Conservation (phyloP, 768 basidiomycete species). For the Trametes sanguinea region DNA sequence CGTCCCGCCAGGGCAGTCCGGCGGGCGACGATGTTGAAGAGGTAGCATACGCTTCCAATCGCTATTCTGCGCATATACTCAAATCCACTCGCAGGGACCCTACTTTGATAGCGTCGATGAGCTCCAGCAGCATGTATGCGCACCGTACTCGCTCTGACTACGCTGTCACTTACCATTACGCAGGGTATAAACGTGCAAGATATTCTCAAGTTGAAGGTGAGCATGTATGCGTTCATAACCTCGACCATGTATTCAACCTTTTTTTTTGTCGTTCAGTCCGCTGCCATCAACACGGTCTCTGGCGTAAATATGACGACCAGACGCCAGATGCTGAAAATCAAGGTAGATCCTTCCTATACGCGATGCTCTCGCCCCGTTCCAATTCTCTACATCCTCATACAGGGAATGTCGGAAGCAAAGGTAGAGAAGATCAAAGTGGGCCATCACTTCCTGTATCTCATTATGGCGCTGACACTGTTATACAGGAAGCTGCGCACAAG, state of each 20-base stretch:
- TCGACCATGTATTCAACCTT: conserved; percentile 7
- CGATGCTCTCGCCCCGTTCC: conserved; percentile 7
- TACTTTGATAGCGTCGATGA: conserved; percentile 84
- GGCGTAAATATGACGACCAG: conserved; percentile 92
- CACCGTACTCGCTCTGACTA: not conserved
- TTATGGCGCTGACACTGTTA: not conserved
- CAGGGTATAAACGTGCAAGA: conserved; percentile 97
- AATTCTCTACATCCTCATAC: not conserved
- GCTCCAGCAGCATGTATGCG: conserved; percentile 73
- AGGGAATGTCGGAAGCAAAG: conserved; percentile 97
- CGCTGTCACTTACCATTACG: not conserved
- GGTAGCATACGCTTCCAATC: conserved; percentile 26
- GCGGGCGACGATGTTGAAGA: conserved; percentile 46
- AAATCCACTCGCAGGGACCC: conserved; percentile 41
- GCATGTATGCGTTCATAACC: conserved; percentile 15
- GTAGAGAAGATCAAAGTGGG: conserved; percentile 93
- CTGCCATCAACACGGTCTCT: conserved; percentile 81
- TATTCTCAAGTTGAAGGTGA: conserved; percentile 87
- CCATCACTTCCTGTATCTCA: not conserved
- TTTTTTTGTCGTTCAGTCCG: conserved; percentile 47
- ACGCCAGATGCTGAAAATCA: conserved; percentile 89
- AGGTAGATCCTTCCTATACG: conserved; percentile 47
- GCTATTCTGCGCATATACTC: not conserved
- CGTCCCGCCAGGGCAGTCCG: conserved; percentile 54
- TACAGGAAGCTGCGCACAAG: conserved; percentile 86